These are phyloP conservation scores for Begonia fuchsioides DNA, from an alignment of 306 rosid species.

Conservation along the genomic window DNA sequence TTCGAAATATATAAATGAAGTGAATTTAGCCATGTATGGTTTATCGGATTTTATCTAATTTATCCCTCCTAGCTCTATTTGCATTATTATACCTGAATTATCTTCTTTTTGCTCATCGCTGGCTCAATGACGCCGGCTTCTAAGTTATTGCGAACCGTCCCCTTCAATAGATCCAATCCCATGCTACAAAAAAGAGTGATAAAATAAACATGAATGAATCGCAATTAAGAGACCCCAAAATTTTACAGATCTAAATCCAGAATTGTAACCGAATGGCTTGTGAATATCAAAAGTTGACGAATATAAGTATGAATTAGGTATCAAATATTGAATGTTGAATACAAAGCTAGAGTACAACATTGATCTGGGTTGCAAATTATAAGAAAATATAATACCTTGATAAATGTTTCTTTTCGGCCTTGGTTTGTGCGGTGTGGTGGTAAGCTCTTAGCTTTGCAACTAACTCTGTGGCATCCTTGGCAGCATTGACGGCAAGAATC, in stretches of 20 bases:
- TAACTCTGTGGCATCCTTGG: constrained; percentile 91
- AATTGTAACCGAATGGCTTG: no score
- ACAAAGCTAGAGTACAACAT: no score
- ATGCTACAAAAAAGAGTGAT: constrained; percentile 31
- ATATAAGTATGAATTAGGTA: no score
- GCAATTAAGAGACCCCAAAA: no score
- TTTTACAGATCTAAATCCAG: no score
- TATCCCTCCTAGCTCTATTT: not conserved
- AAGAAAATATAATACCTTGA: constrained; percentile 38
- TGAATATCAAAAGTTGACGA: no score
- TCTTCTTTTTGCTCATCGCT: constrained; percentile 97
- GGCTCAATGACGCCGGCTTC: constrained; percentile 99
- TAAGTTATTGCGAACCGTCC: constrained; percentile 66
- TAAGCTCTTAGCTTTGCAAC: constrained; percentile 83
- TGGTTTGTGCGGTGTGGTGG: constrained; percentile 80
- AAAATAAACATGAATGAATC: not conserved
- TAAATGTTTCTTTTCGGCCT: constrained; percentile 74
- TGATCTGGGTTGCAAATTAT: no score
- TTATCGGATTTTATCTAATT: no score
- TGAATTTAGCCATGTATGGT: no score
- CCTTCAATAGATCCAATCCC: constrained; percentile 83
- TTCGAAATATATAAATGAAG: no score
- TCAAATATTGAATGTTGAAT: no score
- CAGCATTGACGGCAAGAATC: constrained; percentile 97
- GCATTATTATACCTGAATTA: constrained; percentile 54